Evolutionary conservation across 1,284 basidiomycete species (phyloP).

Genomic region (Exobasidium cylindrosporum): DNA sequence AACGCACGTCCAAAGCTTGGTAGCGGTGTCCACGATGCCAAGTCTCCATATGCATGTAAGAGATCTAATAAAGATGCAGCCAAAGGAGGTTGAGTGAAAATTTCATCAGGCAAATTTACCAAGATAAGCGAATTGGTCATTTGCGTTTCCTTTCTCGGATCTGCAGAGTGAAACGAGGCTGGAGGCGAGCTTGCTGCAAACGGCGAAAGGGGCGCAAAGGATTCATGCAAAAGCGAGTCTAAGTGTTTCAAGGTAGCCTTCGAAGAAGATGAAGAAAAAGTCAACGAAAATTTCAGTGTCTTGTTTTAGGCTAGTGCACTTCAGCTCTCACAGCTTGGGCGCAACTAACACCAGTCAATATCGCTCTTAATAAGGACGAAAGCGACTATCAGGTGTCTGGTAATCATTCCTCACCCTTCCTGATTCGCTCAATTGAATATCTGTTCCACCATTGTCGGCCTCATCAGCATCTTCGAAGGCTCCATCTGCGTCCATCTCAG

Average conservation of each 20-base stretch:
- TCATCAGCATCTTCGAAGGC: slow-evolving; percentile 60
- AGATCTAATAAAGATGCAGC: slow-evolving; percentile 37
- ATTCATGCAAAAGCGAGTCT: slow-evolving; percentile 19
- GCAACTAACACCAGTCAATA: neutral
- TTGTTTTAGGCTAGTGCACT: neutral
- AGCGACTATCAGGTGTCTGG: slow-evolving; percentile 70
- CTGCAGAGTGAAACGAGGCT: slow-evolving; percentile 12
- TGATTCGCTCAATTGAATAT: slow-evolving; percentile 68
- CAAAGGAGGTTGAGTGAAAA: slow-evolving; percentile 29
- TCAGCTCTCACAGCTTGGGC: neutral
- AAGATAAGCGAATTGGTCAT: slow-evolving; percentile 45
- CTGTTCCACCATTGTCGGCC: slow-evolving; percentile 18
- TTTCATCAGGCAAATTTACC: slow-evolving; percentile 40
- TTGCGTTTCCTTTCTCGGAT: slow-evolving; percentile 10
- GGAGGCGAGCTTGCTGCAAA: slow-evolving; percentile 3
- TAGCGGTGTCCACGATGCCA: slow-evolving; percentile 45
- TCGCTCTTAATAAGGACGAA: slow-evolving; percentile 69
- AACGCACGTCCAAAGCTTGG: slow-evolving; percentile 41
- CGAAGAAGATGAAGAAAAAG: neutral
- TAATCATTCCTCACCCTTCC: slow-evolving; percentile 94
- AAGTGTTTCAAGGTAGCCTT: slow-evolving; percentile 33
- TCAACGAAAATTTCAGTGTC: slow-evolving; percentile 15
- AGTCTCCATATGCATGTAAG: slow-evolving; percentile 41
- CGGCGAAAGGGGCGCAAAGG: neutral
- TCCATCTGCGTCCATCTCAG: slow-evolving; percentile 62